These are phyloP conservation scores for Mucor circinelloides DNA, from an alignment of 371 early-diverging fungal genomes.

Conservation along the genomic window DNA sequence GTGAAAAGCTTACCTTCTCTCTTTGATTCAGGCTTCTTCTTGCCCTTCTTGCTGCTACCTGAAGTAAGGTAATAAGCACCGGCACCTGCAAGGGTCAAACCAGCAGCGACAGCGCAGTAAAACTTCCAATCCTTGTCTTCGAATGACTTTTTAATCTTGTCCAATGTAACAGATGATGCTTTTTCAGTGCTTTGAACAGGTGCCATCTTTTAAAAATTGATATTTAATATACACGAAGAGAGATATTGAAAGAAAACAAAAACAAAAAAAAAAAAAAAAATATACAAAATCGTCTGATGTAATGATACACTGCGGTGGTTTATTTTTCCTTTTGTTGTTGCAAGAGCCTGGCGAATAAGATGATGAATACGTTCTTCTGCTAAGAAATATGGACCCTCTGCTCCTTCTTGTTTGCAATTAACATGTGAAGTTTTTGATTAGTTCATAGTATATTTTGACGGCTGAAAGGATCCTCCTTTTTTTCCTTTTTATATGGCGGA, in stretches of 20 bases:
- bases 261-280: not conserved
- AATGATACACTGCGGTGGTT: no score
- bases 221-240: not conserved
- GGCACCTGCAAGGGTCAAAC: conserved; percentile 65
- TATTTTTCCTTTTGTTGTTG: no score
- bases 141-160: conserved; percentile 61
- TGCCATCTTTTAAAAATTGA: conserved; percentile 9
- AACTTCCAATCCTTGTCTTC: conserved; percentile 82
- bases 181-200: conserved; percentile 10
- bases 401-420: no score
- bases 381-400: no score
- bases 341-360: no score
- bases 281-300: not conserved
- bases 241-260: not conserved
- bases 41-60: conserved; percentile 20
- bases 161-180: conserved; percentile 13
- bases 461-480: no score
- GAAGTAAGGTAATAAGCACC: conserved; percentile 67
- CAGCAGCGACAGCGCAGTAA: conserved; percentile 71
- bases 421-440: no score
- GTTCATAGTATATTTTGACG: no score
- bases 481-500: no score
- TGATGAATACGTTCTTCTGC: no score
- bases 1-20: conserved; percentile 9
- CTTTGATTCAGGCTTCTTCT: conserved; percentile 29